phyloP scores from a whole-genome alignment of 2,329 filamentous ascomycete species.

The Stachybotrys elegans region DNA sequence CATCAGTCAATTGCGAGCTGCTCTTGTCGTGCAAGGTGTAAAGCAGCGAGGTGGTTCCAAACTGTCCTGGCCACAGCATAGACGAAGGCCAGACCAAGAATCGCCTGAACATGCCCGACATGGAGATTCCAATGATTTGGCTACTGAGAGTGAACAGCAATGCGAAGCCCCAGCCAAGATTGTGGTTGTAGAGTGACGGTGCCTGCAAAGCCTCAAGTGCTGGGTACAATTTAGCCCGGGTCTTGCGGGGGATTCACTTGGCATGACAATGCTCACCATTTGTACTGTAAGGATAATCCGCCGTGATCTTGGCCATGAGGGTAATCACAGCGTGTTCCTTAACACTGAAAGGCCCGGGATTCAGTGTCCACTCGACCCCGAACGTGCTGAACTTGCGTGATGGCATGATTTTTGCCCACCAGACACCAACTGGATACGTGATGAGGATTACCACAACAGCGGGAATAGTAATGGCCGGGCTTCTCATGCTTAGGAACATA shows the following conservation, averaged over 20 bases:
- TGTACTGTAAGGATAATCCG: conserved; percentile 31
- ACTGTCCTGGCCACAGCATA: conserved; percentile 56
- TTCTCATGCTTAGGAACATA: conserved; percentile 41
- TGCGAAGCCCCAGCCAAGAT: conserved; percentile 51
- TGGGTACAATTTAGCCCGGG: neutral
- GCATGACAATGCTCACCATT: neutral
- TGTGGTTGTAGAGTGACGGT: conserved; percentile 19
- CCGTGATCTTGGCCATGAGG: conserved; percentile 46
- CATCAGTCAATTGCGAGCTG: conserved; percentile 31
- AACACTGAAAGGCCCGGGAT: conserved; percentile 44
- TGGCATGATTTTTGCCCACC: conserved; percentile 37
- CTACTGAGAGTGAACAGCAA: conserved; percentile 53
- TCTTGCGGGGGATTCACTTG: neutral
- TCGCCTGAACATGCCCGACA: conserved; percentile 51
- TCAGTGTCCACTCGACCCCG: conserved; percentile 37
- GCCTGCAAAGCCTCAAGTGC: too few species aligned
- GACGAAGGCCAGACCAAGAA: conserved; percentile 55
- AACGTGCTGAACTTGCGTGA: conserved; percentile 34
- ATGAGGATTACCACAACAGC: conserved; percentile 34
- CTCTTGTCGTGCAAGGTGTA: conserved; percentile 36
- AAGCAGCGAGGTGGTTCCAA: conserved; percentile 42
- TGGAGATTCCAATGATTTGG: conserved; percentile 55
- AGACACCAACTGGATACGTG: conserved; percentile 37
- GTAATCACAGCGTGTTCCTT: conserved; percentile 50
- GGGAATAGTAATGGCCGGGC: conserved; percentile 33